Conservation (phyloP, 192 early-diverging fungal species). For the Coemansia sp. region DNA sequence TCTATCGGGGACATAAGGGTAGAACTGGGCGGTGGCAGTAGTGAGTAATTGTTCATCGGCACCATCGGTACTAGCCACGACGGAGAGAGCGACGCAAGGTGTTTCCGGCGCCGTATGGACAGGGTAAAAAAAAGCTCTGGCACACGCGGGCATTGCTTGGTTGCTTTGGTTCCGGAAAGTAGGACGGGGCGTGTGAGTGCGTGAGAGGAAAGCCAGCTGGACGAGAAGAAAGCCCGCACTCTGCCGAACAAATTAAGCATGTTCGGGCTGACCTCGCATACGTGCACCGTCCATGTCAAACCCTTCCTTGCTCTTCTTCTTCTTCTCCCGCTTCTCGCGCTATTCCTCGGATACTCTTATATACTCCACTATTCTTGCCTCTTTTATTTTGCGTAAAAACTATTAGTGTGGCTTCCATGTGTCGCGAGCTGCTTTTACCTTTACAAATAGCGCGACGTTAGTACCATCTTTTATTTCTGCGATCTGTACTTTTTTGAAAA, state of each 20-base stretch:
- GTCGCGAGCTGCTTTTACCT: not conserved
- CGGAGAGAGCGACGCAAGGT: not conserved
- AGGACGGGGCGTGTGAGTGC: not conserved
- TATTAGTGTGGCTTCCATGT: not conserved
- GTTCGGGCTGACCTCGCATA: conserved; percentile 3
- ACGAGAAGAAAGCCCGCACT: conserved; percentile 1
- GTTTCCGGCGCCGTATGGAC: not conserved
- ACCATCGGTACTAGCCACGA: not conserved
- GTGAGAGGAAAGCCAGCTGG: not conserved
- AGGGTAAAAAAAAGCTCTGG: not conserved
- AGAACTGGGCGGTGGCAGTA: not conserved
- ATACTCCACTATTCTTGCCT: not conserved
- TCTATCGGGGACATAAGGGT: not conserved
- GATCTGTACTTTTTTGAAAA: not conserved
- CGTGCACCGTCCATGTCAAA: not conserved
- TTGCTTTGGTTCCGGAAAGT: not conserved
- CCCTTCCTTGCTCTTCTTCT: not conserved
- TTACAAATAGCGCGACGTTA: not conserved
- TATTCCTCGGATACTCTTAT: conserved; percentile 5
- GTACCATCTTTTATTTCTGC: not conserved
- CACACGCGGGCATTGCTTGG: not conserved
- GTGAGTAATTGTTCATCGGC: not conserved
- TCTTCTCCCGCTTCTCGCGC: not conserved
- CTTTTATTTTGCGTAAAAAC: not conserved
- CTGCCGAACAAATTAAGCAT: conserved; percentile 8